These are phyloP conservation scores for Rhazya stricta DNA, from an alignment of 257 asterid genomes.

Conservation along the genomic window DNA sequence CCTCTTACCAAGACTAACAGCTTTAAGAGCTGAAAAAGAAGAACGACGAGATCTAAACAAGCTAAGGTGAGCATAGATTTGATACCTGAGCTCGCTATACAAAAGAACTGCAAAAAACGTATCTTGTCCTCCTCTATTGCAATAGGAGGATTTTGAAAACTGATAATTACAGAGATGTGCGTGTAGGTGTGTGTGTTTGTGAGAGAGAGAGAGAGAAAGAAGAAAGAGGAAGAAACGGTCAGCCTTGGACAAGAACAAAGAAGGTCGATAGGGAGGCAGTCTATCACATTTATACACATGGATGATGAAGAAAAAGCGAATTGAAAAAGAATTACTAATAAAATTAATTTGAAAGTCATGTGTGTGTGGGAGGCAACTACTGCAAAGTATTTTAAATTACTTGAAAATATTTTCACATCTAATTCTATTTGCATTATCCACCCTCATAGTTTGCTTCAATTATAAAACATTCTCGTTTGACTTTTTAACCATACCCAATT, in stretches of 20 bases:
- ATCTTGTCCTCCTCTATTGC: constrained; percentile 9
- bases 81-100: constrained; percentile 64
- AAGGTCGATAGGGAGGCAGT: constrained; percentile 26
- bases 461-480: not conserved
- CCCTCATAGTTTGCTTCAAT: constrained; percentile 5
- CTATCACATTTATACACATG: constrained; percentile 17
- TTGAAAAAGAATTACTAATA: not conserved
- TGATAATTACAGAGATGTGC: not conserved
- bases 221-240: constrained; percentile 28
- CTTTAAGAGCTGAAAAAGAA: not conserved
- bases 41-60: not conserved
- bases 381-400: constrained; percentile 16
- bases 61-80: not conserved
- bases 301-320: not conserved
- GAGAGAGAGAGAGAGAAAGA: constrained; percentile 6
- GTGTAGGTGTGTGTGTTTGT: no score
- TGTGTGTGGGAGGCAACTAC: constrained; percentile 33
- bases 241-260: constrained; percentile 43
- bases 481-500: no score
- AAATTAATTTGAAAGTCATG: constrained; percentile 9
- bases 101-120: constrained; percentile 18
- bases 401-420: not conserved
- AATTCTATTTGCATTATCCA: not conserved
- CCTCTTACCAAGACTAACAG: not conserved
- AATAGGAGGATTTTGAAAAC: constrained; percentile 19